These are phyloP conservation scores for Pyrrhoderma lamaoense DNA, from an alignment of 1,284 basidiomycete genomes.

Conservation along the genomic window DNA sequence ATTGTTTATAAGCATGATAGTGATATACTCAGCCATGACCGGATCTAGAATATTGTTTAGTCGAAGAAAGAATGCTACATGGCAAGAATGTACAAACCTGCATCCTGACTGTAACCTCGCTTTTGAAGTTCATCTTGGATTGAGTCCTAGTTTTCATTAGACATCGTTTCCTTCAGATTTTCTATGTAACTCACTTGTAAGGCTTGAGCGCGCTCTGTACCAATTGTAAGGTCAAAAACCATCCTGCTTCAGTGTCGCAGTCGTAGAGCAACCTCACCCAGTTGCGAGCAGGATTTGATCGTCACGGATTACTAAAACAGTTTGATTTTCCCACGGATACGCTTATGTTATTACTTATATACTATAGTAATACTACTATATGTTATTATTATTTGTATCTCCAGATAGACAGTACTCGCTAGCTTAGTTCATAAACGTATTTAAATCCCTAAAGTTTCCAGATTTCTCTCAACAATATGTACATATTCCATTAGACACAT, in stretches of 20 bases:
- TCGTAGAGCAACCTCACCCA: no score
- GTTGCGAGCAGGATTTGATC: no score
- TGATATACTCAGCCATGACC: constrained; percentile 89
- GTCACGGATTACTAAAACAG: no score
- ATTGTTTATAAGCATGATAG: constrained; percentile 88
- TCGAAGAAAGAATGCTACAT: neutral
- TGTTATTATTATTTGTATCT: no score
- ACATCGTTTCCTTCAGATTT: constrained; percentile 14
- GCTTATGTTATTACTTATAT: no score
- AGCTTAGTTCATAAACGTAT: no score
- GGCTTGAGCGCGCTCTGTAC: constrained; percentile 65
- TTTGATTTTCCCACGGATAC: no score
- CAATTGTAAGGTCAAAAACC: constrained; percentile 71
- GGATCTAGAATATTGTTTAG: constrained; percentile 42
- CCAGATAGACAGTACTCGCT: no score
- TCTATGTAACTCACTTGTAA: constrained; percentile 49
- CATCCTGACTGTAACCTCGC: constrained; percentile 69
- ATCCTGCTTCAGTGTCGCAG: constrained; percentile 28
- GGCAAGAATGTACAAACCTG: constrained; percentile 43
- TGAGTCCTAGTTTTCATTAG: constrained; percentile 44
- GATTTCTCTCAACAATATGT: no score
- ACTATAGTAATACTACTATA: no score
- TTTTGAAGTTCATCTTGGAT: constrained; percentile 77
- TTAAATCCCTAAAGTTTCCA: no score
- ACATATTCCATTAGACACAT: no score